A percentile compares a stretch with the other conserved stretches of the same genome.
Evolutionary conservation across 176 grass and related monocot genomes (phyloP).

Genomic region (Pontederia paniculata): DNA sequence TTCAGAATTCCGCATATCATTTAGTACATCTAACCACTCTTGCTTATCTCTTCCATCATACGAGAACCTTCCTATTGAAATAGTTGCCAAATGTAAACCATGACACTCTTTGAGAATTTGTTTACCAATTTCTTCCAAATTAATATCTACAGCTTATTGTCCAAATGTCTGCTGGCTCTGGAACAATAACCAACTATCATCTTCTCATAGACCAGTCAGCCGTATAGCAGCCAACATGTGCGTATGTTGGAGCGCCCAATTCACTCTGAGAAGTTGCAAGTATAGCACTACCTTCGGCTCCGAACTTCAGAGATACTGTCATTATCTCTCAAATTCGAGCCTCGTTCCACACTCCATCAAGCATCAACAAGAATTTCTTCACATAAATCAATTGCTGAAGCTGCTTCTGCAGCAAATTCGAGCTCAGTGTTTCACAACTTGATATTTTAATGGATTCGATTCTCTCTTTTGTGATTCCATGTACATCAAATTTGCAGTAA

Average conservation of each 20-base stretch:
- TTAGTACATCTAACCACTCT: no score
- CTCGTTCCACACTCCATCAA: constrained; percentile 16
- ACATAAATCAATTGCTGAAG: constrained; percentile 5
- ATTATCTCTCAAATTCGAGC: constrained; percentile 20
- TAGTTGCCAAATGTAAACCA: constrained; percentile 17
- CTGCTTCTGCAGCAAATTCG: constrained; percentile 10
- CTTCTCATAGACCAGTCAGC: constrained; percentile 1
- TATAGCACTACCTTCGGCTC: constrained; percentile 10
- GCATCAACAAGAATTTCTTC: constrained; percentile 19
- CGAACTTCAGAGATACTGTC: not conserved
- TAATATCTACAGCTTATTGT: not conserved
- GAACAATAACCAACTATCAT: constrained; percentile 18
- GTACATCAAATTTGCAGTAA: not conserved
- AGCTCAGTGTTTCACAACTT: constrained; percentile 8
- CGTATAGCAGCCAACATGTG: not conserved
- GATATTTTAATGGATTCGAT: constrained; percentile 9
- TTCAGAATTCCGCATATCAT: no score
- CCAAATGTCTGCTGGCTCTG: constrained; percentile 17
- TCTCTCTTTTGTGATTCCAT: constrained; percentile 17
- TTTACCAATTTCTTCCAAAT: constrained; percentile 15
- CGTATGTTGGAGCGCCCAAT: not conserved
- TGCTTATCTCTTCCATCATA: not conserved
- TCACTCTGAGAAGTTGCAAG: constrained; percentile 13
- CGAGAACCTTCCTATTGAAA: constrained; percentile 11
- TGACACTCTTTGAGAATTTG: constrained; percentile 14